These are phyloP conservation scores for Trichoderma sp. DNA, from an alignment of 2,329 filamentous ascomycete genomes.

Conservation along the genomic window DNA sequence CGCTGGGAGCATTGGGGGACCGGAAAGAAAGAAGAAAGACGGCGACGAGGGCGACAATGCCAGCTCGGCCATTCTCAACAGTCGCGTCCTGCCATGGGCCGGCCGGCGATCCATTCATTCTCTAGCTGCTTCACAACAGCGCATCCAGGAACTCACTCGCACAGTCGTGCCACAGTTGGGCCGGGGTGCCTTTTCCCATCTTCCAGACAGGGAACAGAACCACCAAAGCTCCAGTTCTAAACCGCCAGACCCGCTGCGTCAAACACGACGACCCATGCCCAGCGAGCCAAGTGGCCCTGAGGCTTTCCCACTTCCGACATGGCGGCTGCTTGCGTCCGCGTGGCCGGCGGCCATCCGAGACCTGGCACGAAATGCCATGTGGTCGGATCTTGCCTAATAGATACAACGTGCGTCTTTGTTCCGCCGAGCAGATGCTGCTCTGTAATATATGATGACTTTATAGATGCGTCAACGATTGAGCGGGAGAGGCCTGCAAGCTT, in stretches of 20 bases:
- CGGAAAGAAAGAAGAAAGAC: background rate
- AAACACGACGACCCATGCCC: slow-evolving; percentile 22
- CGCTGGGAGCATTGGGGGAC: background rate
- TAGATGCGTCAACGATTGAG: slow-evolving; percentile 1
- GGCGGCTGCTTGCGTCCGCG: slow-evolving; percentile 30
- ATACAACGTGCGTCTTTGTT: slow-evolving; percentile 26
- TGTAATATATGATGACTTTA: slow-evolving; percentile 3
- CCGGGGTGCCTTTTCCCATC: slow-evolving; percentile 21
- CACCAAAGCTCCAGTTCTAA: slow-evolving; percentile 15
- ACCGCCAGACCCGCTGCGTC: slow-evolving; percentile 22
- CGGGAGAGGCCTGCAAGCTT: background rate
- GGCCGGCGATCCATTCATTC: slow-evolving; percentile 7
- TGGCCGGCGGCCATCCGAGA: slow-evolving; percentile 31
- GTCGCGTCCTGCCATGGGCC: slow-evolving; percentile 13
- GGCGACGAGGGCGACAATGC: background rate
- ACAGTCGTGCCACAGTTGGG: slow-evolving; percentile 26
- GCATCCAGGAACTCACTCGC: slow-evolving; percentile 21
- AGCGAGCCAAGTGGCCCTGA: slow-evolving; percentile 28
- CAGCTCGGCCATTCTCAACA: slow-evolving; percentile 21
- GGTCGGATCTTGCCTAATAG: slow-evolving; percentile 30
- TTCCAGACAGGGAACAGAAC: slow-evolving; percentile 20
- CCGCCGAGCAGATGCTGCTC: background rate
- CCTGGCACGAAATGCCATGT: slow-evolving; percentile 30
- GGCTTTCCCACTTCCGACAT: slow-evolving; percentile 31
- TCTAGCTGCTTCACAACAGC: slow-evolving; percentile 22